phyloP scores from a whole-genome alignment of 2,329 filamentous ascomycete genomes.

The Pseudophaeomoniella oleicola region DNA sequence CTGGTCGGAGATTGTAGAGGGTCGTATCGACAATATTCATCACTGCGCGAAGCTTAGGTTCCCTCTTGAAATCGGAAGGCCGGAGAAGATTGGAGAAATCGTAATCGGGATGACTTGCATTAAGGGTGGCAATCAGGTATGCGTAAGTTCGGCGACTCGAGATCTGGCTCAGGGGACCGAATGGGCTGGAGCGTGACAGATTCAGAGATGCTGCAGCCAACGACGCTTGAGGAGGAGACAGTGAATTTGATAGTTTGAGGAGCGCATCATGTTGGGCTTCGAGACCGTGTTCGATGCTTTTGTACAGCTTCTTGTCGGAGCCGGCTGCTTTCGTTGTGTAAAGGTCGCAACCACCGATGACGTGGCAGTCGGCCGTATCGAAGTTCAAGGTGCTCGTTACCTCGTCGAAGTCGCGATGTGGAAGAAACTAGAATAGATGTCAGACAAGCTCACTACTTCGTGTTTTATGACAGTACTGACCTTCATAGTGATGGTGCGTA shows the following conservation, averaged over 20 bases:
- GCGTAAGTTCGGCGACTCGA: constrained; percentile 85
- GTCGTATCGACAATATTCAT: constrained; percentile 82
- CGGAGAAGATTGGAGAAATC: constrained; percentile 90
- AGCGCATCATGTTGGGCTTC: constrained; percentile 84
- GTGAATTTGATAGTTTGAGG: constrained; percentile 68
- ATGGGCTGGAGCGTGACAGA: constrained; percentile 76
- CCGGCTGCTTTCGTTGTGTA: constrained; percentile 96
- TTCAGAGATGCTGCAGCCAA: constrained; percentile 54
- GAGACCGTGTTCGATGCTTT: constrained; percentile 80
- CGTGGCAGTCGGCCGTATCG: constrained; percentile 80
- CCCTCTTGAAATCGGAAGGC: constrained; percentile 77
- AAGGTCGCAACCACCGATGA: constrained; percentile 85
- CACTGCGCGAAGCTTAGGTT: constrained; percentile 63
- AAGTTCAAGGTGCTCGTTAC: constrained; percentile 91
- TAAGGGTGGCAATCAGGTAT: constrained; percentile 90
- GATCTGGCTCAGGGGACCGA: constrained; percentile 76
- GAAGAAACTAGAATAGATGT: constrained; percentile 57
- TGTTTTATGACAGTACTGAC: too few relatives aligned
- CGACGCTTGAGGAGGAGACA: constrained; percentile 68
- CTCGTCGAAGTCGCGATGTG: constrained; percentile 77
- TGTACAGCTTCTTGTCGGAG: constrained; percentile 93
- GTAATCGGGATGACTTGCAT: constrained; percentile 90
- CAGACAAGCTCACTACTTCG: too few relatives aligned
- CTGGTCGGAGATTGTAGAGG: constrained; percentile 69
- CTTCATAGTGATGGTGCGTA: too few relatives aligned